Percentiles rank a stretch among this genome's conserved stretches.
Evolutionary conservation across 1,139 yeast genomes (phyloP).

Genomic region (Candida neerlandica): DNA sequence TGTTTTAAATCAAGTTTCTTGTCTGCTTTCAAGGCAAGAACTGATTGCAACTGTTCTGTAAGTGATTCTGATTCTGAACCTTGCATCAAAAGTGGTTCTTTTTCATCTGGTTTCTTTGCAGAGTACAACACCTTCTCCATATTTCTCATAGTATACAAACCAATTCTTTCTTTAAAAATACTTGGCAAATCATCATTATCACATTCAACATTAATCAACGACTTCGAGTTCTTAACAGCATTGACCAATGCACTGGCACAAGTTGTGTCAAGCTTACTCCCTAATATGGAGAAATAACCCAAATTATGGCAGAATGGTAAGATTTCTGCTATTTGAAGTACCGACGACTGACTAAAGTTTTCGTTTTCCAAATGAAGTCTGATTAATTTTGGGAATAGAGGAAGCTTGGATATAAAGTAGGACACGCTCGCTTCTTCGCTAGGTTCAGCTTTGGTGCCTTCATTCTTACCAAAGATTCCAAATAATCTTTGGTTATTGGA

Average conservation of each 20-base stretch:
- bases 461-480: constrained; percentile 21
- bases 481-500: constrained; percentile 67
- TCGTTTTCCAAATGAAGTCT: constrained; percentile 67
- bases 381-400: constrained; percentile 56
- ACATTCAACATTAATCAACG: constrained; percentile 43
- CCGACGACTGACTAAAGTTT: constrained; percentile 45
- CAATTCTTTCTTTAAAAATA: constrained; percentile 57
- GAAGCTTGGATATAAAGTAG: constrained; percentile 56
- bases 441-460: constrained; percentile 3
- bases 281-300: constrained; percentile 60
- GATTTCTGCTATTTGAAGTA: constrained; percentile 60
- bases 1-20: constrained; percentile 29
- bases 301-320: constrained; percentile 63
- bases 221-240: constrained; percentile 43
- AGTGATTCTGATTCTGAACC: constrained; percentile 24
- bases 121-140: constrained; percentile 52
- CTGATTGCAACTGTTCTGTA: constrained; percentile 40
- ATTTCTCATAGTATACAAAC: constrained; percentile 70
- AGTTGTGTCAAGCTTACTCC: constrained; percentile 54
- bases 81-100: constrained; percentile 10
- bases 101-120: constrained; percentile 15
- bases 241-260: constrained; percentile 44
- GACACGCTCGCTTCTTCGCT: constrained; percentile 27
- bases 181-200: constrained; percentile 42
- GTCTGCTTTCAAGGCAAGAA: constrained; percentile 32